These are phyloP conservation scores for Rhizopogon sp. DNA, from an alignment of 768 basidiomycete genomes.

Conservation along the genomic window DNA sequence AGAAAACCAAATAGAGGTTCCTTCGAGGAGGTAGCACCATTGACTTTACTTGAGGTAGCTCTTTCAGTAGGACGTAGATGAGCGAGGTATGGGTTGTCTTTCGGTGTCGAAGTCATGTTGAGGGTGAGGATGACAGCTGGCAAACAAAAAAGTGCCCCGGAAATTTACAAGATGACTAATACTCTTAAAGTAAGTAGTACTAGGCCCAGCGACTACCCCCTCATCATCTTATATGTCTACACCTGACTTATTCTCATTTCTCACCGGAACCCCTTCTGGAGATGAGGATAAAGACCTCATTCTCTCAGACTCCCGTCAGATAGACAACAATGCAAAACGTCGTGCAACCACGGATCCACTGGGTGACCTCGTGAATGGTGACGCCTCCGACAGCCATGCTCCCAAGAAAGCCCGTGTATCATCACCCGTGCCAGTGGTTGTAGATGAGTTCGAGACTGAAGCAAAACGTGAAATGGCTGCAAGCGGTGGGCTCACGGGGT, in stretches of 20 bases:
- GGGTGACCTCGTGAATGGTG: not conserved
- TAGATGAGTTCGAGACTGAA: conserved; percentile 94
- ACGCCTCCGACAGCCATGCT: conserved; percentile 25
- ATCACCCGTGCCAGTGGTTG: conserved; percentile 67
- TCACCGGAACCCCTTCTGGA: conserved; percentile 13
- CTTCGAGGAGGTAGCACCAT: conserved; percentile 21
- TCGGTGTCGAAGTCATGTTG: not conserved
- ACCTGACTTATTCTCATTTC: conserved; percentile 28
- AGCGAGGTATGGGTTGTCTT: conserved; percentile 53
- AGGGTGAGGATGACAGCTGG: too few species aligned
- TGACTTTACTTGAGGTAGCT: not conserved
- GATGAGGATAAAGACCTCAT: conserved; percentile 22
- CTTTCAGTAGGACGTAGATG: conserved; percentile 32
- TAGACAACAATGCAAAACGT: conserved; percentile 22
- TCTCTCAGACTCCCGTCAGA: not conserved
- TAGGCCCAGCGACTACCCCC: too few species aligned
- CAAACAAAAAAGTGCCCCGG: too few species aligned
- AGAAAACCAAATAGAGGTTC: conserved; percentile 73
- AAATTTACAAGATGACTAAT: too few species aligned
- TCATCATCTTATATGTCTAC: not conserved
- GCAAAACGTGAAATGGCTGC: conserved; percentile 89
- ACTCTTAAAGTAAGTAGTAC: too few species aligned
- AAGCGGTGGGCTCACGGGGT: conserved; percentile 79
- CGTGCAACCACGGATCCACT: conserved; percentile 4
- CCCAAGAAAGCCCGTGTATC: conserved; percentile 58